A percentile compares a stretch with the other conserved stretches of the same genome.
phyloP scores from a whole-genome alignment of 176 grass and related monocot species.

The Zea luxurians region DNA sequence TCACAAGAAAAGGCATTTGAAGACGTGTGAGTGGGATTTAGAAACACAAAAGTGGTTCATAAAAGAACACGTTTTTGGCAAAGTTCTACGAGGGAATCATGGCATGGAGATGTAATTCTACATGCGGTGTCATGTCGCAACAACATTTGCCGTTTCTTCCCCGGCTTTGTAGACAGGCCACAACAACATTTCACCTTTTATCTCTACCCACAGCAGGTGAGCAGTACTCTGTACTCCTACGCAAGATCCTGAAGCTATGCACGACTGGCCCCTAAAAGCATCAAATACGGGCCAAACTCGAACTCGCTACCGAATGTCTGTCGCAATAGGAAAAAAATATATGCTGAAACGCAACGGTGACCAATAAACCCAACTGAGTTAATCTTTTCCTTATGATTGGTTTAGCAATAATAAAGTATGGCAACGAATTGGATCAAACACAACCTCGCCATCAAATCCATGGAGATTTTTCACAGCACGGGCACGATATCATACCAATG shows the following conservation, averaged over 20 bases:
- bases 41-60: not conserved
- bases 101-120: slow-evolving; percentile 11
- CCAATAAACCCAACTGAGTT: not conserved
- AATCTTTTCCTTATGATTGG: not conserved
- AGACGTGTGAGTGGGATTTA: not conserved
- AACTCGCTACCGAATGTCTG: not conserved
- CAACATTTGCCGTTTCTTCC: not conserved
- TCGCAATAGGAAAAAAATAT: not conserved
- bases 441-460: not conserved
- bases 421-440: not conserved
- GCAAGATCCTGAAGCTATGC: not conserved
- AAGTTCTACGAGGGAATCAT: slow-evolving; percentile 14
- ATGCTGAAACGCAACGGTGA: not conserved
- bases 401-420: not conserved
- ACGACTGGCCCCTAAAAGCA: not conserved
- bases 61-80: not conserved
- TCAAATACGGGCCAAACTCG: not conserved
- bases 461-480: not conserved
- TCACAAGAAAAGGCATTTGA: not conserved
- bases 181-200: too few species aligned
- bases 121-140: slow-evolving; percentile 5
- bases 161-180: not conserved
- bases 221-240: not conserved
- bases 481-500: too few species aligned
- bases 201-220: not conserved